Percentiles rank a stretch among this genome's conserved stretches.
phyloP scores from a whole-genome alignment of 345 rosid species.

The Camelina sativa region DNA sequence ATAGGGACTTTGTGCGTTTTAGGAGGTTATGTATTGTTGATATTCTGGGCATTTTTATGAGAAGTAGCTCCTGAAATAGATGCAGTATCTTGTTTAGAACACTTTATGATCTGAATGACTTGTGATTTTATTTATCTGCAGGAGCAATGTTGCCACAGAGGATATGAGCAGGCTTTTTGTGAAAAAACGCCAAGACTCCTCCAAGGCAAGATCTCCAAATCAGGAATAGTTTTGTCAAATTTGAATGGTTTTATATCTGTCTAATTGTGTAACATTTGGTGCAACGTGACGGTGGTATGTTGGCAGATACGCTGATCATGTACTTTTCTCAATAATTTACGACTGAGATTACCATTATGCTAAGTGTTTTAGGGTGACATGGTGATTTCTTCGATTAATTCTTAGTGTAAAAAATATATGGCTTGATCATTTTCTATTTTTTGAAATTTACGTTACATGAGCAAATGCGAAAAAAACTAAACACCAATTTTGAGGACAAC shows the following conservation, averaged over 20 bases:
- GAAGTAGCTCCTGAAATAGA: slow-evolving; percentile 2
- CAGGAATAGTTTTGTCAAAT: slow-evolving; percentile 26
- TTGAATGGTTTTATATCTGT: neutral
- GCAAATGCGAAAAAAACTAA: neutral
- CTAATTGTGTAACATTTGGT: slow-evolving; percentile 7
- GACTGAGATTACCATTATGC: neutral
- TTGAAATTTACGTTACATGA: too few relatives aligned
- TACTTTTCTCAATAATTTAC: slow-evolving; percentile 7
- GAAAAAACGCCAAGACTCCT: slow-evolving; percentile 52
- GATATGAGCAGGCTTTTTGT: slow-evolving; percentile 88
- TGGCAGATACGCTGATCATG: slow-evolving; percentile 7
- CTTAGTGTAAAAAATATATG: neutral
- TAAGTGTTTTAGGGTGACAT: neutral
- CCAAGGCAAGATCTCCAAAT: slow-evolving; percentile 45
- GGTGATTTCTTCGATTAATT: neutral
- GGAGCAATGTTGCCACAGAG: slow-evolving; percentile 97
- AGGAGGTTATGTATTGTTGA: slow-evolving; percentile 11
- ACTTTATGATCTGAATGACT: neutral
- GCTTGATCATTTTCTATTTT: neutral
- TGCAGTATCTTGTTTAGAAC: slow-evolving; percentile 9
- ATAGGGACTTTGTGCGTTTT: neutral
- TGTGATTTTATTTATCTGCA: slow-evolving; percentile 26
- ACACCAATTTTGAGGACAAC: neutral
- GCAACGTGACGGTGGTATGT: slow-evolving; percentile 9
- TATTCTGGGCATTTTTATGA: neutral